Conservation (phyloP, 805 yeast species). For the Metschnikowia santaceciliae region DNA sequence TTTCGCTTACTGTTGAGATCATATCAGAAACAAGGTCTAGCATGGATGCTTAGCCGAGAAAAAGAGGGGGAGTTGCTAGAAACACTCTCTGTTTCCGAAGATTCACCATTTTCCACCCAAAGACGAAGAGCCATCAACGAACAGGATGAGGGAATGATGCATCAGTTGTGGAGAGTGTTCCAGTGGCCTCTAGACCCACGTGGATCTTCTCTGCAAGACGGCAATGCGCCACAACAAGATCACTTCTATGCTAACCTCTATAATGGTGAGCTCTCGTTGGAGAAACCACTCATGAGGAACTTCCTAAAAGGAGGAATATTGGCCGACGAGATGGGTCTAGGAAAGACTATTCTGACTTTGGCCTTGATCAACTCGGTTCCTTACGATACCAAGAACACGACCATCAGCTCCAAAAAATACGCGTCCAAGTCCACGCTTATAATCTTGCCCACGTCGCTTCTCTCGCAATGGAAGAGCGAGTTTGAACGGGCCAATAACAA, state of each 20-base stretch:
- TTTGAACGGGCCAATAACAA: conserved; percentile 55
- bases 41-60: conserved; percentile 88
- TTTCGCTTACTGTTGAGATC: conserved; percentile 61
- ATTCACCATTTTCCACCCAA: conserved; percentile 25
- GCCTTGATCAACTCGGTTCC: conserved; percentile 69
- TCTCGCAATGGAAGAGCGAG: conserved; percentile 90
- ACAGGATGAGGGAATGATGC: conserved; percentile 52
- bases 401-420: conserved; percentile 33
- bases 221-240: conserved; percentile 8
- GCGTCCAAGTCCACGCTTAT: conserved; percentile 73
- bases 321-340: conserved; percentile 97
- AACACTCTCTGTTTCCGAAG: conserved; percentile 21
- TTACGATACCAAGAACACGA: conserved; percentile 32
- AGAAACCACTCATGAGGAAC: conserved; percentile 61
- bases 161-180: conserved; percentile 83
- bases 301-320: conserved; percentile 76
- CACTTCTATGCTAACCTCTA: conserved; percentile 73
- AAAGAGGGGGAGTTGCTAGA: conserved; percentile 50
- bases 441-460: conserved; percentile 84
- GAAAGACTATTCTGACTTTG: conserved; percentile 83
- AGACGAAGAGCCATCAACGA: conserved; percentile 21
- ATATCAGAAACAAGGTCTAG: conserved; percentile 80
- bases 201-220: not conserved
- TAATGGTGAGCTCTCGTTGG: conserved; percentile 71
- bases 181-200: conserved; percentile 60